phyloP scores from a whole-genome alignment of 495 filamentous ascomycete species.

The Chaetomium fimeti region DNA sequence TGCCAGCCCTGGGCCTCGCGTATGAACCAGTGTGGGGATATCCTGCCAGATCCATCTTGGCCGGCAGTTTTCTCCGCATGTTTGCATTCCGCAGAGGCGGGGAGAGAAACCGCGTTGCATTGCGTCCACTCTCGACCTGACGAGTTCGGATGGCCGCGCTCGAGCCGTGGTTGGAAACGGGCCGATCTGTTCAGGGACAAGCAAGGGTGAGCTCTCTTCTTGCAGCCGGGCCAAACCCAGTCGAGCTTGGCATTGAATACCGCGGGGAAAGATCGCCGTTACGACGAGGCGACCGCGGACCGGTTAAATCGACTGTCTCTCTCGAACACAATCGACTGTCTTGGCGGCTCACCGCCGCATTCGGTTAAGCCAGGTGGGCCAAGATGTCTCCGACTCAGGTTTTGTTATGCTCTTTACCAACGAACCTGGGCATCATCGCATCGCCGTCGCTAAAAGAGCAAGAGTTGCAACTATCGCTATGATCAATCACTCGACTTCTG shows the following conservation, averaged over 20 bases:
- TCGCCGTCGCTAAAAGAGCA: too few species aligned
- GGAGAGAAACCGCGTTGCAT: conserved; percentile 7
- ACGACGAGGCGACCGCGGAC: neutral
- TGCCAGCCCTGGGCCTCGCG: neutral
- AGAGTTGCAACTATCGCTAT: too few species aligned
- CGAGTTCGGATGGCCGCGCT: neutral
- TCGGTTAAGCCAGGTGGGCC: too few species aligned
- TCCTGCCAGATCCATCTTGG: neutral
- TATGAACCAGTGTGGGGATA: neutral
- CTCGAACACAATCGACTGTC: too few species aligned
- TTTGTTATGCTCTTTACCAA: too few species aligned
- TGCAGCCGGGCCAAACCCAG: conserved; percentile 4
- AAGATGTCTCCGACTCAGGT: too few species aligned
- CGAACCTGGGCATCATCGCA: too few species aligned
- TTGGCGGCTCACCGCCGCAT: too few species aligned
- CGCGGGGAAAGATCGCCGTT: neutral
- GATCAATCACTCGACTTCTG: too few species aligned
- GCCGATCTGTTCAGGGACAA: conserved; percentile 15
- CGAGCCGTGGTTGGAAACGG: conserved; percentile 16
- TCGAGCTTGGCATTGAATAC: neutral
- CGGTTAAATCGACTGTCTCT: too few species aligned
- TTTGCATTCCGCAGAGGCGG: conserved; percentile 2
- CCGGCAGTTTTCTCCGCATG: neutral
- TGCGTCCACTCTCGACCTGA: neutral
- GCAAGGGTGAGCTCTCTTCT: conserved; percentile 12